A percentile compares a stretch with the other conserved stretches of the same genome.
Conservation (phyloP, 1,284 basidiomycete species). For the Pseudozyma pruni region DNA sequence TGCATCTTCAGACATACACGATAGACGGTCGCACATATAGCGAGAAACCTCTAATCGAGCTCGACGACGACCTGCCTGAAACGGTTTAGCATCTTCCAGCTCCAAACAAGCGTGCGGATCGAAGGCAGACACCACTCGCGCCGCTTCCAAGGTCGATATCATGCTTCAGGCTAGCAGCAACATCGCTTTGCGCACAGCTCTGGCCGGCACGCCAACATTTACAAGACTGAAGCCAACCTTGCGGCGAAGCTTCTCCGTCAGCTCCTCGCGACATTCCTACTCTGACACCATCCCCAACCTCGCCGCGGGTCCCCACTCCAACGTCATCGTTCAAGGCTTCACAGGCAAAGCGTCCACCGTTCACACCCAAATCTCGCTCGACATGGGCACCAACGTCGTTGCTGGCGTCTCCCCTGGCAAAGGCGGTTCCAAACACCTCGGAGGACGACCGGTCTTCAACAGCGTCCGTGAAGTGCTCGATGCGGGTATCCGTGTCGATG, state of each 20-base stretch:
- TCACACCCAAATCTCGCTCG: constrained; percentile 47
- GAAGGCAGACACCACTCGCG: no score
- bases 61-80: no score
- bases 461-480: constrained; percentile 36
- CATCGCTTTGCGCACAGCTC: neutral
- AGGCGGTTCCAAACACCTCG: constrained; percentile 39
- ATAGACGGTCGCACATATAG: no score
- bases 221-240: neutral
- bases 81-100: no score
- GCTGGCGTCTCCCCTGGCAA: constrained; percentile 52
- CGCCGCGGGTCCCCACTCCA: constrained; percentile 40
- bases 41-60: no score
- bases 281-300: constrained; percentile 45
- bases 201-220: neutral
- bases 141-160: no score
- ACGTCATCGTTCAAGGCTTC: constrained; percentile 58
- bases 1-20: no score
- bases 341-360: constrained; percentile 55
- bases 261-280: constrained; percentile 10
- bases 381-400: constrained; percentile 57
- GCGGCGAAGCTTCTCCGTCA: constrained; percentile 16
- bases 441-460: constrained; percentile 45
- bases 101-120: no score
- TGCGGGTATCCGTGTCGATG: constrained; percentile 35
- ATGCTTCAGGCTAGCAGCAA: neutral